phyloP scores from a whole-genome alignment of 1,284 basidiomycete genomes.

The Melampsora americana region DNA sequence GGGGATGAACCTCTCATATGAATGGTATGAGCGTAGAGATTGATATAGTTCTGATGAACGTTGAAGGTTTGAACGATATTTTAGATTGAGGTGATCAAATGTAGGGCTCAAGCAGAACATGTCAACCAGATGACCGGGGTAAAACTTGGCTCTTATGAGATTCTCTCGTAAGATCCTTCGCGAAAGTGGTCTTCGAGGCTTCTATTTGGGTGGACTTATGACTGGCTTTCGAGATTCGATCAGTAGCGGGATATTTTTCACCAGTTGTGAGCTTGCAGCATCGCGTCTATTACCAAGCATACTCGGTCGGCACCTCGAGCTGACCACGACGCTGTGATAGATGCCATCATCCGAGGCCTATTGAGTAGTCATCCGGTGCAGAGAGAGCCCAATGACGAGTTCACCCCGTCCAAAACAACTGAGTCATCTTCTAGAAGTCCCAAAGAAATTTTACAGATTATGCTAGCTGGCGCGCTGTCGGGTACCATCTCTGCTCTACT shows the following conservation, averaged over 20 bases:
- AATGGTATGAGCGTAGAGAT: background rate
- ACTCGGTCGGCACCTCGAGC: background rate
- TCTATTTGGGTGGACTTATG: slow-evolving; percentile 52
- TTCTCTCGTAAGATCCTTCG: slow-evolving; percentile 49
- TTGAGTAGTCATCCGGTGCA: slow-evolving; percentile 9
- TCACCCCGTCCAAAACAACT: no score
- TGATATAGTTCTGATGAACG: no score
- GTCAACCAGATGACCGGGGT: slow-evolving; percentile 44
- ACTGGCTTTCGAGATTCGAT: slow-evolving; percentile 51
- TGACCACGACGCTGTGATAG: background rate
- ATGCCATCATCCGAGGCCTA: slow-evolving; percentile 18
- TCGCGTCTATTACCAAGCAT: background rate
- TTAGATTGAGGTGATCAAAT: slow-evolving; percentile 53
- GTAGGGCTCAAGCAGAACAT: slow-evolving; percentile 50
- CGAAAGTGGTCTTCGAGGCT: slow-evolving; percentile 49
- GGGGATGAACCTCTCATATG: background rate
- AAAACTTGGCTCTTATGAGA: slow-evolving; percentile 49
- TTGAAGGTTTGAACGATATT: background rate
- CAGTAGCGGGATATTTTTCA: slow-evolving; percentile 51
- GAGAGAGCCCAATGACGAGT: background rate
- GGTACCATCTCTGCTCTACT: slow-evolving; percentile 49
- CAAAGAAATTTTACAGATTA: slow-evolving; percentile 47
- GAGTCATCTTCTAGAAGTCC: slow-evolving; percentile 42
- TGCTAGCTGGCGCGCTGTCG: slow-evolving; percentile 50
- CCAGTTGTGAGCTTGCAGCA: slow-evolving; percentile 45